phyloP scores from a whole-genome alignment of 805 yeast species.

The Wickerhamomyces hampshirensis region DNA sequence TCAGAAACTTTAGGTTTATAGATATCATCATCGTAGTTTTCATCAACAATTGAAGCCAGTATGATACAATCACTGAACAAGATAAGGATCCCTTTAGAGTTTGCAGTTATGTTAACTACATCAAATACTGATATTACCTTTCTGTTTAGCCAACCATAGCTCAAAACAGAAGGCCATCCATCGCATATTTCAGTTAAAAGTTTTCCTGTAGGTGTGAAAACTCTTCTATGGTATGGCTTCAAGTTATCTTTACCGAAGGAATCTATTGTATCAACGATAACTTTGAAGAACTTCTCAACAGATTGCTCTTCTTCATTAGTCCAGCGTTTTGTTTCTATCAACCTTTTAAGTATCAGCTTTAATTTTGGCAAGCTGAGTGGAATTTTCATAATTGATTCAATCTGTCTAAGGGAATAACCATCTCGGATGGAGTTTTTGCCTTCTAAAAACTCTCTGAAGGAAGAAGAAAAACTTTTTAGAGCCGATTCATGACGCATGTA shows the following conservation, averaged over 20 bases:
- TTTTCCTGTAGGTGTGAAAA: slow-evolving; percentile 90
- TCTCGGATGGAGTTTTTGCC: slow-evolving; percentile 28
- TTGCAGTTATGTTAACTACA: slow-evolving; percentile 31
- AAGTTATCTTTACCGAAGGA: slow-evolving; percentile 66
- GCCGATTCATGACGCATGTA: slow-evolving; percentile 94
- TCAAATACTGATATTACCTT: slow-evolving; percentile 77
- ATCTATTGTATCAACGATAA: slow-evolving; percentile 63
- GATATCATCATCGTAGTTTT: slow-evolving; percentile 19
- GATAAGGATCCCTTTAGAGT: slow-evolving; percentile 52
- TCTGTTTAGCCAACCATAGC: slow-evolving; percentile 83
- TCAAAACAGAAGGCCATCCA: slow-evolving; percentile 84
- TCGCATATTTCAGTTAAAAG: slow-evolving; percentile 77
- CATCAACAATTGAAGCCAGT: slow-evolving; percentile 45
- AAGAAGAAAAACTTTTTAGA: slow-evolving; percentile 54
- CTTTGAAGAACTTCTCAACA: slow-evolving; percentile 39
- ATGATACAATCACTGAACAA: slow-evolving; percentile 79
- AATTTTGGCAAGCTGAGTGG: slow-evolving; percentile 68
- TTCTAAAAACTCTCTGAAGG: slow-evolving; percentile 37
- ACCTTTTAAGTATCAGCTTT: slow-evolving; percentile 61
- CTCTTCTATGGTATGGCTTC: slow-evolving; percentile 53
- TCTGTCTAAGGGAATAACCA: slow-evolving; percentile 43
- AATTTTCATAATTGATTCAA: slow-evolving; percentile 60
- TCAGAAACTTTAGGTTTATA: slow-evolving; percentile 63
- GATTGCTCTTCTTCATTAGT: slow-evolving; percentile 19
- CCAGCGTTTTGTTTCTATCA: slow-evolving; percentile 49